phyloP scores from a whole-genome alignment of 495 filamentous ascomycete species.

The Penicillium steckii region DNA sequence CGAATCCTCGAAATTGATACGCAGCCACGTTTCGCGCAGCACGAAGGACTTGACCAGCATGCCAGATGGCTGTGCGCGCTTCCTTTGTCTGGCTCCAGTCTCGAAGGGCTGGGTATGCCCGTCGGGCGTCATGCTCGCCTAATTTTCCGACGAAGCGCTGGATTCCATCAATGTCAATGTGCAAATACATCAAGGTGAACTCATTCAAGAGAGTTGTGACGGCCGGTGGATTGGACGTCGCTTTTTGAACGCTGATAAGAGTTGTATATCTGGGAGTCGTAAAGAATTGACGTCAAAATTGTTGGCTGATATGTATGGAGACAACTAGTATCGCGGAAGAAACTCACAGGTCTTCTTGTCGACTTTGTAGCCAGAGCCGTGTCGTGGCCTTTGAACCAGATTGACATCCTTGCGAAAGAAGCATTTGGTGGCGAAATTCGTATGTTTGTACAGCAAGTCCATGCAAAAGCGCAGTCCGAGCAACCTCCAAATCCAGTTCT shows the following conservation, averaged over 20 bases:
- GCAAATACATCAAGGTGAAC: constrained; percentile 53
- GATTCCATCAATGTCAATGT: constrained; percentile 58
- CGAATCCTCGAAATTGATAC: constrained; percentile 54
- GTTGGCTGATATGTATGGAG: background rate
- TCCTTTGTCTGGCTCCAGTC: constrained; percentile 51
- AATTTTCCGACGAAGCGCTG: constrained; percentile 61
- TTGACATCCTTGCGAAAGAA: constrained; percentile 7
- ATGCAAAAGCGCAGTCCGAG: constrained; percentile 43
- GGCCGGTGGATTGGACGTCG: constrained; percentile 1
- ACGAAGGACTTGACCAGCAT: constrained; percentile 57
- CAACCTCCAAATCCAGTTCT: constrained; percentile 43
- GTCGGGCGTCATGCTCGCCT: constrained; percentile 54
- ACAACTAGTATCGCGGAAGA: too few species aligned
- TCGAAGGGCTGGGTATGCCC: constrained; percentile 47
- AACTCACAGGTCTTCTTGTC: constrained; percentile 26
- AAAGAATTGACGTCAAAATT: background rate
- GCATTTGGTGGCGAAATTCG: constrained; percentile 26
- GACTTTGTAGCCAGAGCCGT: constrained; percentile 26
- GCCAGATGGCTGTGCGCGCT: constrained; percentile 54
- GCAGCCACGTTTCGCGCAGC: constrained; percentile 44
- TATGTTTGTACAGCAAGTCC: constrained; percentile 23
- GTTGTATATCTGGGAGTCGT: constrained; percentile 10
- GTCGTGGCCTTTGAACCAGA: constrained; percentile 11
- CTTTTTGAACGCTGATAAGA: constrained; percentile 2
- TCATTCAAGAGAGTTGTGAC: constrained; percentile 44